Conservation (phyloP, 768 basidiomycete species). For the Boletus rubescentipes region DNA sequence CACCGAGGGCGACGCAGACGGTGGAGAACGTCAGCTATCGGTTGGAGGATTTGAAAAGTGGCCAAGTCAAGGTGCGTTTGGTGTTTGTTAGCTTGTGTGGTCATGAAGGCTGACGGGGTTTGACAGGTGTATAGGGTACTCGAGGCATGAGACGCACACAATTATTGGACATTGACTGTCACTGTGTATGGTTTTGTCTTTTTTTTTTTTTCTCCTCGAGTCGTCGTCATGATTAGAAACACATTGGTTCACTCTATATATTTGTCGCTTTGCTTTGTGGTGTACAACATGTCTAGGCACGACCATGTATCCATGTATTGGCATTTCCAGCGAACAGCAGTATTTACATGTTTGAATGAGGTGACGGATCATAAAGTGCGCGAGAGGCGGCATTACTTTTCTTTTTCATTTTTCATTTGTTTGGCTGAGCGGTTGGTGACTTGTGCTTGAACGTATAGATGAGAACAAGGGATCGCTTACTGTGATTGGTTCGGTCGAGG, state of each 20-base stretch:
- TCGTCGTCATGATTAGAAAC: neutral
- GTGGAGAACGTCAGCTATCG: conserved; percentile 85
- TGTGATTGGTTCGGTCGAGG: conserved; percentile 2
- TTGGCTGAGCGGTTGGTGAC: conserved; percentile 10
- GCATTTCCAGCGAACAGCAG: too few species aligned
- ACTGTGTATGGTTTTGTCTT: neutral
- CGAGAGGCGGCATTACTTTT: too few species aligned
- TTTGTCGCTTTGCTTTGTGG: neutral
- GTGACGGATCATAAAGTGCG: too few species aligned
- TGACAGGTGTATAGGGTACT: conserved; percentile 40
- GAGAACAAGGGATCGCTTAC: conserved; percentile 15
- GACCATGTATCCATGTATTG: neutral
- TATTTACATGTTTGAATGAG: too few species aligned
- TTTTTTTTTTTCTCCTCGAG: neutral
- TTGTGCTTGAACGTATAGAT: neutral
- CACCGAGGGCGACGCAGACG: conserved; percentile 42
- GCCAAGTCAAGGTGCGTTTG: conserved; percentile 63
- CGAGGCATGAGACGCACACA: conserved; percentile 32
- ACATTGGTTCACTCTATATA: neutral
- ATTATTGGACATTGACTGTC: neutral
- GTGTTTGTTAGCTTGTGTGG: too few species aligned
- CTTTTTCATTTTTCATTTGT: too few species aligned
- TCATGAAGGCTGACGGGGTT: conserved; percentile 8
- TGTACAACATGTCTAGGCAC: neutral
- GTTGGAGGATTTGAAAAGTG: conserved; percentile 86